Percentiles rank a stretch among this genome's conserved stretches.
These are phyloP conservation scores for Pyrenochaeta sp. DNA, from an alignment of 2,329 filamentous ascomycete genomes.

Conservation along the genomic window DNA sequence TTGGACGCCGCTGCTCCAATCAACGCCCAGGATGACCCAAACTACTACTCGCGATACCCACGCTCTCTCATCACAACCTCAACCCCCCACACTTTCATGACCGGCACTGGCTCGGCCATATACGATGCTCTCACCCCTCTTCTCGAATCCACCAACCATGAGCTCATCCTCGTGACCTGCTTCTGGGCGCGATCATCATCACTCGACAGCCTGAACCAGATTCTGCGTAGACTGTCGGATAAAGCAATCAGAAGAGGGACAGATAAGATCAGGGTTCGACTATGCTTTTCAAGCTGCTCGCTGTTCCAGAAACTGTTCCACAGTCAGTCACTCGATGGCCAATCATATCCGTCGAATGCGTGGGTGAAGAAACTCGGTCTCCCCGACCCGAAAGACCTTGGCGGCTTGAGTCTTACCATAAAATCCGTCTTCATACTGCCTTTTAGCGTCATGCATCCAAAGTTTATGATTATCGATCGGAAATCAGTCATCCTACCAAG, in stretches of 20 bases:
- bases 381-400: slow-evolving; percentile 62
- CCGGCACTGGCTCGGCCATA: slow-evolving; percentile 55
- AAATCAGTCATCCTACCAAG: slow-evolving; percentile 73
- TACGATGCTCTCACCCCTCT: slow-evolving; percentile 64
- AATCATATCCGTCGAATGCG: slow-evolving; percentile 64
- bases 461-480: slow-evolving; percentile 79
- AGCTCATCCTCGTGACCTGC: slow-evolving; percentile 80
- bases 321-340: slow-evolving; percentile 67
- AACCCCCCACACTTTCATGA: slow-evolving; percentile 45
- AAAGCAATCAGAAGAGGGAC: slow-evolving; percentile 46
- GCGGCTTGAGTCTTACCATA: slow-evolving; percentile 71
- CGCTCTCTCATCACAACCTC: slow-evolving; percentile 45
- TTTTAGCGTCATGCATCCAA: slow-evolving; percentile 87
- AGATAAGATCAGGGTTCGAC: slow-evolving; percentile 65
- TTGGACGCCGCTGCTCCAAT: slow-evolving; percentile 29
- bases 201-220: slow-evolving; percentile 63
- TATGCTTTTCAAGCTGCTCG: slow-evolving; percentile 79
- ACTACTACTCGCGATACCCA: slow-evolving; percentile 49
- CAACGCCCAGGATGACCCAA: slow-evolving; percentile 44
- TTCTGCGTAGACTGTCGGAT: slow-evolving; percentile 66
- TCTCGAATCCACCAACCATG: slow-evolving; percentile 65
- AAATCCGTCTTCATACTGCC: slow-evolving; percentile 83
- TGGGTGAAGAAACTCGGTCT: slow-evolving; percentile 72
- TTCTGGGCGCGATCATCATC: slow-evolving; percentile 78
- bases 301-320: slow-evolving; percentile 78